phyloP scores from a whole-genome alignment of 768 basidiomycete genomes.

The Crepidotus variabilis region DNA sequence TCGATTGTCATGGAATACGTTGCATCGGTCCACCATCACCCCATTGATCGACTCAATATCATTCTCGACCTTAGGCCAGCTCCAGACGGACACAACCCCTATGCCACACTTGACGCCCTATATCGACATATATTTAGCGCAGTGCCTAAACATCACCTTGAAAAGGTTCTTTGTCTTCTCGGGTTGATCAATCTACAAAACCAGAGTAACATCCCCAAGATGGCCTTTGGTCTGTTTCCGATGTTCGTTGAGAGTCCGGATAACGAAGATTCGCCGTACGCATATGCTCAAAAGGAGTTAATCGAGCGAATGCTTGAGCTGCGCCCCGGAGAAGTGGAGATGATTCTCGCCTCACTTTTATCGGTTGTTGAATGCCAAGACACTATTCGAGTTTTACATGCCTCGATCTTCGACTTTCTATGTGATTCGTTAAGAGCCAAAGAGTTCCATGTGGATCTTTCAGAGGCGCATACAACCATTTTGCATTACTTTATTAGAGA shows the following conservation, averaged over 20 bases:
- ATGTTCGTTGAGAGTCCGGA: neutral
- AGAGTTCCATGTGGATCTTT: neutral
- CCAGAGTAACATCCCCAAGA: neutral
- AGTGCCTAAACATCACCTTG: neutral
- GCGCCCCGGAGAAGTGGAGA: neutral
- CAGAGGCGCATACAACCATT: neutral
- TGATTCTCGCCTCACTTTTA: neutral
- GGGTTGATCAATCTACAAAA: neutral
- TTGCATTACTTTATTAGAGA: neutral
- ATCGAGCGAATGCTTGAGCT: neutral
- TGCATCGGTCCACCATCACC: neutral
- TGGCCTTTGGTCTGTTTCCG: neutral
- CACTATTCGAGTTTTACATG: neutral
- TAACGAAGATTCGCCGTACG: neutral
- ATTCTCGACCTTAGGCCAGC: constrained; percentile 6
- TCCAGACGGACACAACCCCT: neutral
- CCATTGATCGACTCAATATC: neutral
- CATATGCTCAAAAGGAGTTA: neutral
- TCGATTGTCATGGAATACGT: constrained; percentile 1
- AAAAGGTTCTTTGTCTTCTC: neutral
- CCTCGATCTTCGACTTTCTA: neutral
- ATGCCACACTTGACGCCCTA: constrained; percentile 5
- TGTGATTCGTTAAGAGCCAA: neutral
- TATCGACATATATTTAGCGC: constrained; percentile 4
- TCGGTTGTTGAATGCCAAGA: neutral